Evolutionary conservation across 2,329 filamentous ascomycete species (phyloP), one percentile per base, ranked within the genome.

Genomic region (Hymenoscyphus infarciens): DNA sequence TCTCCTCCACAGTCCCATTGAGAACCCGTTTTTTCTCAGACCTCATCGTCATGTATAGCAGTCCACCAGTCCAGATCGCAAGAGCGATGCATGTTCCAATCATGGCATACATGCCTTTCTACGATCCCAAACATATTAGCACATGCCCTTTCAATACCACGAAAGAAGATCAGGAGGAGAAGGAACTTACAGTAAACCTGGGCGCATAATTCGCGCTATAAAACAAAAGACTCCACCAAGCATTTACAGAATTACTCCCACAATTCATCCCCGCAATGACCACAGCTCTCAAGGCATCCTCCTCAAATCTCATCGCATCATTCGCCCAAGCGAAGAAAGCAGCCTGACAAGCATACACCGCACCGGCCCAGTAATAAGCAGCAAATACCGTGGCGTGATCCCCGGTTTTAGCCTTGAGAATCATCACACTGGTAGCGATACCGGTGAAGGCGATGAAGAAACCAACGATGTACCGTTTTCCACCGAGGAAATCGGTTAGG

Each of bases 251-350:
- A 69, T 87, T 89, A 69, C 80, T 88, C 1, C 84, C 84, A 68
- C 87, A 75, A 64, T 90, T 91, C 88, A 91, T 91, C 13, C 85
- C 84, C 0, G 87, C 88, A 39, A 91, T 82, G 0, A 91, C 87
- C 1, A 91, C 81, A 2, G 82, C 85, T 3, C 88, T 79, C 55
- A 86, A 80, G 22, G 83, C 81, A 63, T 89, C 83, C 68, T 89
- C 83, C 61, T 83, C 82, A 7, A 85, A 80, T 77, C 89, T 83
- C 1, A 85, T 84, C 2, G 67, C 68, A 69, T 90, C 88, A 68
- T 91, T 91, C 25, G 86, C 88, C 88, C 88, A 91, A 0, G 88
- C 88, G 67, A 91, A 91, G 68, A 91, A 90, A 0, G 85, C 88
- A 0, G 88, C 87, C 74, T 91, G 87, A 69, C 87, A 89, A 0